These are phyloP conservation scores for Aspergillus oerlinghausenensis DNA, from an alignment of 2,329 filamentous ascomycete species.

Conservation along the genomic window DNA sequence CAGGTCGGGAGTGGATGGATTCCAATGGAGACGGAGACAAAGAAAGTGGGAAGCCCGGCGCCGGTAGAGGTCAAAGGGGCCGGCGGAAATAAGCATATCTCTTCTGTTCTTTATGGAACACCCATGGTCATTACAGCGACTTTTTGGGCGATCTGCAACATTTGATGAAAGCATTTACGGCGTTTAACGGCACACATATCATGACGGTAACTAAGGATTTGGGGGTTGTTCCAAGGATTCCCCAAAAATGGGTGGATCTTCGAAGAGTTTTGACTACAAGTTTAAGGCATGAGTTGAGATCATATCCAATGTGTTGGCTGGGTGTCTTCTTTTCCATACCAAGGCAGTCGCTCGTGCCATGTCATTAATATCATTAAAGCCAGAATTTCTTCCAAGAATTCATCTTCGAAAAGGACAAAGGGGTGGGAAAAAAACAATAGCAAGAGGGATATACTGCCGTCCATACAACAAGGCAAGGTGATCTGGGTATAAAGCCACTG, in stretches of 20 bases:
- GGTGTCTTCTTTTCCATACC: not conserved
- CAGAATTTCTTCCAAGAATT: not conserved
- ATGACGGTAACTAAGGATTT: not conserved
- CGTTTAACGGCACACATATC: not conserved
- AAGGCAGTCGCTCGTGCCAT: not conserved
- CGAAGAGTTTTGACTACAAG: not conserved
- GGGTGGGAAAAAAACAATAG: not conserved
- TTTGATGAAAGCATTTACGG: not conserved
- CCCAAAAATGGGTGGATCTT: not conserved
- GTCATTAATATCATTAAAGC: not conserved
- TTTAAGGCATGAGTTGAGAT: not conserved
- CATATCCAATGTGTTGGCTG: not conserved
- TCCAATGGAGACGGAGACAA: conserved; percentile 27
- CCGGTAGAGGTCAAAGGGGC: conserved; percentile 22
- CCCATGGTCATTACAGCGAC: not conserved
- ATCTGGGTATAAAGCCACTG: not conserved
- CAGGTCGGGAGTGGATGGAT: conserved; percentile 63
- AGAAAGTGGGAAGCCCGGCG: conserved; percentile 20
- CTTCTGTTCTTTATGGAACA: not conserved
- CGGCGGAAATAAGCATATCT: conserved; percentile 25
- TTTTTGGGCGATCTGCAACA: not conserved
- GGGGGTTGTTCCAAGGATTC: not conserved
- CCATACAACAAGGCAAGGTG: not conserved
- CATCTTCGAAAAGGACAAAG: not conserved
- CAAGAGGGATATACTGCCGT: not conserved